phyloP scores from a whole-genome alignment of 257 asterid genomes.

The Forsythia viridissima region DNA sequence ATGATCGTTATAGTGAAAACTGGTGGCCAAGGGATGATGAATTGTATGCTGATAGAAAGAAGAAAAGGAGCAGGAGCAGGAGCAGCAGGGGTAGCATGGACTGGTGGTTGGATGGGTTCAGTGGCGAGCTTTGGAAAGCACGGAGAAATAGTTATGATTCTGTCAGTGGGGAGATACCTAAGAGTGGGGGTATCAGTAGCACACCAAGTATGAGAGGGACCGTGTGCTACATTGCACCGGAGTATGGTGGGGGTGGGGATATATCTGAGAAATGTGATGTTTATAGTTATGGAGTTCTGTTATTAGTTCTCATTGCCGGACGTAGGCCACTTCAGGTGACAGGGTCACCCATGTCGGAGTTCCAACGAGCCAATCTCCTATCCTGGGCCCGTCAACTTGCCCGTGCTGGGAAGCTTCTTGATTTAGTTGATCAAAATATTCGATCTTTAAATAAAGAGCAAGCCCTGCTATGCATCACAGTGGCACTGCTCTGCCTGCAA shows the following conservation, averaged over 20 bases:
- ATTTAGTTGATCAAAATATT: conserved; percentile 70
- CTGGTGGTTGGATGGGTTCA: conserved; percentile 89
- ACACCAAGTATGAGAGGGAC: conserved; percentile 98
- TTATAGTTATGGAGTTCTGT: conserved; percentile 83
- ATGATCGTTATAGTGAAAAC: conserved; percentile 48
- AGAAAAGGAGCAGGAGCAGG: conserved; percentile 59
- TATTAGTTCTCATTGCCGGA: conserved; percentile 81
- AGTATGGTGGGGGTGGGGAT: conserved; percentile 72
- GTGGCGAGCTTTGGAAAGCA: conserved; percentile 82
- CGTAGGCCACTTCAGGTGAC: conserved; percentile 97
- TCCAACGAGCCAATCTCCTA: conserved; percentile 83
- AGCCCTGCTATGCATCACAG: conserved; percentile 75
- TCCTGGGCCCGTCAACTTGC: conserved; percentile 96
- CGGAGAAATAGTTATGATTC: conserved; percentile 72
- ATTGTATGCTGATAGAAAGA: conserved; percentile 42
- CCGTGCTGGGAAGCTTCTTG: conserved; percentile 90
- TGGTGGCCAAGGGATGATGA: conserved; percentile 77
- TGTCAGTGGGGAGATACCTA: conserved; percentile 73
- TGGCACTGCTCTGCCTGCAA: conserved; percentile 89
- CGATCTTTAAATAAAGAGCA: conserved; percentile 58
- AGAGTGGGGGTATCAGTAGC: conserved; percentile 87
- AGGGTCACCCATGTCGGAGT: conserved; percentile 90
- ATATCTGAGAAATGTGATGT: conserved; percentile 90
- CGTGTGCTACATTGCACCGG: conserved; percentile 91
- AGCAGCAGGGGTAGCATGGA: conserved; percentile 71